Conservation (phyloP, 225 moss, liverwort and hornwort genomes). For the Neckera pumila region DNA sequence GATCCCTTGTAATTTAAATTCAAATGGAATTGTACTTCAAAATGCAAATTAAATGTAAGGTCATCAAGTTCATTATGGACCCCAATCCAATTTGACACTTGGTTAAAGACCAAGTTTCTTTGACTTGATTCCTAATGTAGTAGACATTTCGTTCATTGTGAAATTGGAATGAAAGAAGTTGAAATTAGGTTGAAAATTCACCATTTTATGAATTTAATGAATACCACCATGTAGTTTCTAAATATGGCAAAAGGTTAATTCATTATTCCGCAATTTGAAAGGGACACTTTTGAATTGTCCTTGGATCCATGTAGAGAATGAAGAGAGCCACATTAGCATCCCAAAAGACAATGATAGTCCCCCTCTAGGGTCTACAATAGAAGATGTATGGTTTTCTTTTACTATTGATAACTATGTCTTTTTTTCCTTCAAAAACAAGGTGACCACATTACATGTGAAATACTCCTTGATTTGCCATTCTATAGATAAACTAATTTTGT, state of each 20-base stretch:
- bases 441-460: background rate
- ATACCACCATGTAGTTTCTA: fast-evolving
- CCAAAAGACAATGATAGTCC: background rate
- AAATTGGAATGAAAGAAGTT: background rate
- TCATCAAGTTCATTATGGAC: background rate
- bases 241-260: too few species aligned
- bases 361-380: fast-evolving
- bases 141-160: background rate
- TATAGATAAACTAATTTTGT: background rate
- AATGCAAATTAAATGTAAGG: background rate
- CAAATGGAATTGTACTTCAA: background rate
- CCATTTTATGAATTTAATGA: background rate
- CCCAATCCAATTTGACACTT: fast-evolving
- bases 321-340: background rate
- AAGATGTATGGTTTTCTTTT: background rate
- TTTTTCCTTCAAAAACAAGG: background rate
- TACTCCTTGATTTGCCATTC: fast-evolving
- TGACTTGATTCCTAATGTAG: fast-evolving
- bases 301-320: background rate
- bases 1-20: background rate
- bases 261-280: background rate
- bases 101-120: fast-evolving
- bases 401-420: fast-evolving
- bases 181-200: background rate
- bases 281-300: background rate